A percentile compares a stretch with the other conserved stretches of the same genome.
Conservation (phyloP, 2,329 filamentous ascomycete genomes). For the Fusarium austroafricanum region DNA sequence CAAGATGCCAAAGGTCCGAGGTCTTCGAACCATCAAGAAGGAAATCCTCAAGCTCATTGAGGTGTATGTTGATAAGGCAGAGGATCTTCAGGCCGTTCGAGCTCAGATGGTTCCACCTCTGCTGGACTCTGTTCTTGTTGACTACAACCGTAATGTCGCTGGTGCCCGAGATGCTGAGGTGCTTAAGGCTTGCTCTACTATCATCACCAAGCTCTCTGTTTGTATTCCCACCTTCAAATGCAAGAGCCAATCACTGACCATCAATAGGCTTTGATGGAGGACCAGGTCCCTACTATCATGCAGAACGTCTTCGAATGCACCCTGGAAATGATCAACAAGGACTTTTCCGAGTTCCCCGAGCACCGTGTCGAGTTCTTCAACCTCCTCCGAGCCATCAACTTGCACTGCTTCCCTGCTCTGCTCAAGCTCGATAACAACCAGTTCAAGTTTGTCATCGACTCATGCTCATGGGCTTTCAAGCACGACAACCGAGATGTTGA, state of each 20-base stretch:
- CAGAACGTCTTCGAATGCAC: slow-evolving; percentile 99
- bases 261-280: slow-evolving; percentile 88
- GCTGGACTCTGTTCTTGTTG: slow-evolving; percentile 90
- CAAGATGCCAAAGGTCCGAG: slow-evolving; percentile 96
- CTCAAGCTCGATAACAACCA: slow-evolving; percentile 94
- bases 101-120: slow-evolving; percentile 95
- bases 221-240: slow-evolving; percentile 49
- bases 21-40: slow-evolving; percentile 97
- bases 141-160: slow-evolving; percentile 97
- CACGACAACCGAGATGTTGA: slow-evolving; percentile 99
- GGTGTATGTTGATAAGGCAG: slow-evolving; percentile 97
- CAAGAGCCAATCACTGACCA: slow-evolving; percentile 9
- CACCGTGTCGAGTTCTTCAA: slow-evolving; percentile 99
- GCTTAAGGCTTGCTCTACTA: slow-evolving; percentile 95
- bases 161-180: slow-evolving; percentile 97
- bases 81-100: slow-evolving; percentile 93
- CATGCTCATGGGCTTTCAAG: slow-evolving; percentile 99
- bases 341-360: slow-evolving; percentile 98
- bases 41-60: slow-evolving; percentile 98
- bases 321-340: slow-evolving; percentile 99
- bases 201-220: slow-evolving; percentile 96
- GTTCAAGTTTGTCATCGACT: slow-evolving; percentile 99
- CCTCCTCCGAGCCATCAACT: slow-evolving; percentile 92
- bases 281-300: slow-evolving; percentile 97
- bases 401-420: slow-evolving; percentile 95